These are phyloP conservation scores for Cladosporium sp. DNA, from an alignment of 2,329 filamentous ascomycete species.

Conservation along the genomic window DNA sequence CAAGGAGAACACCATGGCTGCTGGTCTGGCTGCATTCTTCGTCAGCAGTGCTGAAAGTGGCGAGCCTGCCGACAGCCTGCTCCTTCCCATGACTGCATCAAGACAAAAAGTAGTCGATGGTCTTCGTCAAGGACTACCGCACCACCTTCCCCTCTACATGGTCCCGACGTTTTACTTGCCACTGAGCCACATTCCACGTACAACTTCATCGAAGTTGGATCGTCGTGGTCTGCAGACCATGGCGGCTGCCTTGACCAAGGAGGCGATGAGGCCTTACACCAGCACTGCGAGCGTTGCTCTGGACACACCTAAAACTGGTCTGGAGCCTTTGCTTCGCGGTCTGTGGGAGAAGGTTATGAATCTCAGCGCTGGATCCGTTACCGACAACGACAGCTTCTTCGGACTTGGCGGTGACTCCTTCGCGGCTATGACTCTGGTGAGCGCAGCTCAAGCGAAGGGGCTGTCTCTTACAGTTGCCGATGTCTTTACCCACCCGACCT, in stretches of 20 bases:
- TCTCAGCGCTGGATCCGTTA: conserved; percentile 24
- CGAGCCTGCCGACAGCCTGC: not conserved
- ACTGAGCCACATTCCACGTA: not conserved
- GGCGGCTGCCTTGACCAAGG: conserved; percentile 9
- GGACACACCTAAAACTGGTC: conserved; percentile 4
- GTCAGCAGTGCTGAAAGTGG: conserved; percentile 1
- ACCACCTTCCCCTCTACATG: conserved; percentile 14
- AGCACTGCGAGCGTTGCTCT: not conserved
- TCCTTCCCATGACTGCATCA: conserved; percentile 9
- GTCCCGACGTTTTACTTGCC: conserved; percentile 16
- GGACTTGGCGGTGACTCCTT: conserved; percentile 50
- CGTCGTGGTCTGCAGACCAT: conserved; percentile 15
- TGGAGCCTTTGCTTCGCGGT: conserved; percentile 36
- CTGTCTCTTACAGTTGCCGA: conserved; percentile 38
- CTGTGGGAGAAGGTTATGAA: conserved; percentile 35
- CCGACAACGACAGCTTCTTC: conserved; percentile 45
- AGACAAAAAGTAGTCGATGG: conserved; percentile 1
- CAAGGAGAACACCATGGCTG: conserved; percentile 13
- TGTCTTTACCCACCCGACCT: conserved; percentile 40
- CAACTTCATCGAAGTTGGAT: conserved; percentile 10
- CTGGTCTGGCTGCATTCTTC: conserved; percentile 17
- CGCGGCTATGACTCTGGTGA: conserved; percentile 47
- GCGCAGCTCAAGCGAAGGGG: conserved; percentile 39
- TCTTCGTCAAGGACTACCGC: conserved; percentile 9
- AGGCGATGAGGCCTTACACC: not conserved